A percentile compares a stretch with the other conserved stretches of the same genome.
phyloP scores from a whole-genome alignment of 2,329 filamentous ascomycete genomes.

The Phoma sp. region DNA sequence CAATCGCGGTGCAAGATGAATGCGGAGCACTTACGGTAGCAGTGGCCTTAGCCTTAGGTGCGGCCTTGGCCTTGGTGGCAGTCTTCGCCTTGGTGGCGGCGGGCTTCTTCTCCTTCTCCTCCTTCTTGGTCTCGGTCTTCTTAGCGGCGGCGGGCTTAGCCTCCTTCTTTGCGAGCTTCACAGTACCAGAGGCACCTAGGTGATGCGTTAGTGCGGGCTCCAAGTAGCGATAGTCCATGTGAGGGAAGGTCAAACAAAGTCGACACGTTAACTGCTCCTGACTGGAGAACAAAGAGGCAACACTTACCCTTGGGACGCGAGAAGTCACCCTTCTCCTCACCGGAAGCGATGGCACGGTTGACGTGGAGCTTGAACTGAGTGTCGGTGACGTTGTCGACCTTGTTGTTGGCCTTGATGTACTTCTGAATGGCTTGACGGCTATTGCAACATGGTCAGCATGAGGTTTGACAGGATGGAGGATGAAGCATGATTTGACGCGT shows the following conservation, averaged over 20 bases:
- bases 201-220: conserved; percentile 32
- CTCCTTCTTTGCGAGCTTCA: conserved; percentile 89
- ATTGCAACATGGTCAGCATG: conserved; percentile 45
- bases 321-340: conserved; percentile 87
- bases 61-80: conserved; percentile 26
- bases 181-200: conserved; percentile 80
- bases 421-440: conserved; percentile 77
- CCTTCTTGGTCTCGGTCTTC: conserved; percentile 39
- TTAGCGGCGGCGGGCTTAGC: conserved; percentile 42
- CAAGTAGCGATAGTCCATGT: not conserved
- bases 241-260: not conserved
- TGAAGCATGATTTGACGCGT: conserved; percentile 36
- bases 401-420: conserved; percentile 75
- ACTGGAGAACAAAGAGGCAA: not conserved
- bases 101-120: conserved; percentile 41
- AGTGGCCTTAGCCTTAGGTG: conserved; percentile 32
- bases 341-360: conserved; percentile 82
- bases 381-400: conserved; percentile 61
- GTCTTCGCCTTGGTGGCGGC: conserved; percentile 40
- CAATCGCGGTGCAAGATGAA: not conserved
- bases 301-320: conserved; percentile 85
- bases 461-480: conserved; percentile 26
- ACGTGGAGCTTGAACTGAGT: conserved; percentile 73
- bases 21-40: conserved; percentile 28
- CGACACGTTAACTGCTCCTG: not conserved